Conservation (phyloP, 768 basidiomycete genomes). For the Agaricus sinodeliciosus region DNA sequence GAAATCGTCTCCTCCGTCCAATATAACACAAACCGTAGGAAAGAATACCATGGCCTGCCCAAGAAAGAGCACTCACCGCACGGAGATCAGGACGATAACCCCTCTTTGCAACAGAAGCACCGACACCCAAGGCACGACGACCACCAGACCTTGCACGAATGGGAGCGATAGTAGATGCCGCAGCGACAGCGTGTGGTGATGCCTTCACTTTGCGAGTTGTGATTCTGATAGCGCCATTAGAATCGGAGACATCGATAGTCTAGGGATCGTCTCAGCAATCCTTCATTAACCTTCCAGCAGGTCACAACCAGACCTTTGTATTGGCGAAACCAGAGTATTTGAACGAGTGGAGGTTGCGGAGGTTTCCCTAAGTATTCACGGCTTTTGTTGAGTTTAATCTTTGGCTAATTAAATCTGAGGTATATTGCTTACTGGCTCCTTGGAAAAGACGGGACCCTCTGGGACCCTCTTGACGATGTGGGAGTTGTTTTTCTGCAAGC, state of each 20-base stretch:
- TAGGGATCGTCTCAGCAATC: constrained; percentile 21
- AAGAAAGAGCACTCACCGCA: constrained; percentile 40
- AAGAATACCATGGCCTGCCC: constrained; percentile 6
- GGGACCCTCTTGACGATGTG: constrained; percentile 74
- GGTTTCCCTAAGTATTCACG: constrained; percentile 59
- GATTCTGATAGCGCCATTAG: constrained; percentile 51
- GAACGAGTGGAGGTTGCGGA: constrained; percentile 83
- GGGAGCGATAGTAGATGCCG: constrained; percentile 39
- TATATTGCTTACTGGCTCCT: constrained; percentile 60
- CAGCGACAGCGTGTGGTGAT: constrained; percentile 41
- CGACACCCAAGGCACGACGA: constrained; percentile 65
- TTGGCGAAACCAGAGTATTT: constrained; percentile 91
- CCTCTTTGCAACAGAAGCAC: constrained; percentile 49
- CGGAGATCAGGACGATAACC: constrained; percentile 79
- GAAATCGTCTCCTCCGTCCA: background rate
- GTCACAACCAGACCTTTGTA: constrained; percentile 47
- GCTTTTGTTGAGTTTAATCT: constrained; percentile 5
- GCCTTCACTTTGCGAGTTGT: constrained; percentile 60
- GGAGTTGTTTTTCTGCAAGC: constrained; percentile 67
- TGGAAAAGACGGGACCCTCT: constrained; percentile 77
- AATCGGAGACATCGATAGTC: constrained; percentile 61
- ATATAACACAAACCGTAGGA: background rate
- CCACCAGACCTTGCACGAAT: constrained; percentile 66
- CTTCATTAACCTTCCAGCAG: constrained; percentile 1
- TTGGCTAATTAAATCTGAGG: background rate